phyloP scores from a whole-genome alignment of 371 early-diverging fungal species.

The Amoeboaphelidium protococcarum region DNA sequence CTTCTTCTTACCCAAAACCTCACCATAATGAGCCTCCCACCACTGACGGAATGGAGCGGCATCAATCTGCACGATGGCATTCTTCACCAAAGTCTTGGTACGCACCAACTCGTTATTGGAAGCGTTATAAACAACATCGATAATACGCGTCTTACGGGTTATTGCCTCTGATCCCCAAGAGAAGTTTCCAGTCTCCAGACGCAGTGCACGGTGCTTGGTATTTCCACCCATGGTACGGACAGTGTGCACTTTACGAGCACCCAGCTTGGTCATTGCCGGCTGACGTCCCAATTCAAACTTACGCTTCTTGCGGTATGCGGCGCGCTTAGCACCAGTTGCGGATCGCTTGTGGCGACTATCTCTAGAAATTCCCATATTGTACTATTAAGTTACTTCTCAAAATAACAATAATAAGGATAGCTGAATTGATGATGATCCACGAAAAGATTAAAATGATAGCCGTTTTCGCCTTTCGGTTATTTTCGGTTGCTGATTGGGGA shows the following conservation, averaged over 20 bases:
- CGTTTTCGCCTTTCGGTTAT: too few species aligned
- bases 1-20: constrained; percentile 57
- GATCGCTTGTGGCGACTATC: constrained; percentile 94
- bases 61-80: constrained; percentile 92
- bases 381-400: too few species aligned
- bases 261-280: constrained; percentile 93
- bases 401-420: too few species aligned
- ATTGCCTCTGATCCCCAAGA: constrained; percentile 86
- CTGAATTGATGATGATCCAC: too few species aligned
- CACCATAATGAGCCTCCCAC: constrained; percentile 88
- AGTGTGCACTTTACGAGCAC: constrained; percentile 72
- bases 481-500: too few species aligned
- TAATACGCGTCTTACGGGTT: constrained; percentile 85
- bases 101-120: constrained; percentile 99
- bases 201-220: constrained; percentile 93
- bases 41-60: constrained; percentile 97
- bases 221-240: constrained; percentile 98
- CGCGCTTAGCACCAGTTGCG: constrained; percentile 93
- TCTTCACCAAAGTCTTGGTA: constrained; percentile 99
- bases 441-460: too few species aligned
- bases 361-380: constrained; percentile 79
- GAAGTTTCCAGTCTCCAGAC: constrained; percentile 91
- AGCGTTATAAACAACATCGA: constrained; percentile 97
- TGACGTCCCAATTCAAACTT: constrained; percentile 97
- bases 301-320: constrained; percentile 95